Evolutionary conservation across 31 red algal genomes (phyloP).

Genomic region (Asparagopsis taxiformis): DNA sequence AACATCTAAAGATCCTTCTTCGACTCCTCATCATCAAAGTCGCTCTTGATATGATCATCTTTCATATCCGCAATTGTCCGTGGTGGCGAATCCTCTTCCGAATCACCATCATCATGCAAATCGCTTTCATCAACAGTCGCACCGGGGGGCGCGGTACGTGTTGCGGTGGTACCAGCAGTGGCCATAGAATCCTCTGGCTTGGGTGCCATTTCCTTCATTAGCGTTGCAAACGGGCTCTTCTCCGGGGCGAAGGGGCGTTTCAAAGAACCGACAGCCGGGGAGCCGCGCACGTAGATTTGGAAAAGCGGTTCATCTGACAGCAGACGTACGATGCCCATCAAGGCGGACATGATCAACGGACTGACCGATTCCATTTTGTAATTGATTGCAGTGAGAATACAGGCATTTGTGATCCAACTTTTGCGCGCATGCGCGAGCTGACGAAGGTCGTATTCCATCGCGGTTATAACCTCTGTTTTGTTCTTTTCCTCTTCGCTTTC

Average conservation of each 20-base stretch:
- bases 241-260: constrained; percentile 36
- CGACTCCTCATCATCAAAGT: constrained; percentile 46
- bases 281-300: constrained; percentile 48
- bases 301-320: constrained; percentile 68
- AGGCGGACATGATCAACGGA: constrained; percentile 64
- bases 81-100: constrained; percentile 24
- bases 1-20: too few species aligned
- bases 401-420: constrained; percentile 52
- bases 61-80: constrained; percentile 16
- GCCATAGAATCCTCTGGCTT: constrained; percentile 15
- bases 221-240: constrained; percentile 21
- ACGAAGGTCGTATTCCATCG: constrained; percentile 65
- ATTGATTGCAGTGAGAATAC: constrained; percentile 65
- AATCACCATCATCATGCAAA: constrained; percentile 28
- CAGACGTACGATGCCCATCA: constrained; percentile 60
- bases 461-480: constrained; percentile 36
- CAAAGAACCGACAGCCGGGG: constrained; percentile 31
- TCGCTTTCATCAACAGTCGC: too few species aligned
- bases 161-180: not conserved
- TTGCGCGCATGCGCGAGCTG: constrained; percentile 39
- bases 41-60: constrained; percentile 61
- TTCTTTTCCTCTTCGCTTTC: constrained; percentile 1
- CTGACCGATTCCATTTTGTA: constrained; percentile 75
- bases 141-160: too few species aligned
- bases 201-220: constrained; percentile 45